Conservation (phyloP, 1,284 basidiomycete species). For the Ceratobasidium sp. region DNA sequence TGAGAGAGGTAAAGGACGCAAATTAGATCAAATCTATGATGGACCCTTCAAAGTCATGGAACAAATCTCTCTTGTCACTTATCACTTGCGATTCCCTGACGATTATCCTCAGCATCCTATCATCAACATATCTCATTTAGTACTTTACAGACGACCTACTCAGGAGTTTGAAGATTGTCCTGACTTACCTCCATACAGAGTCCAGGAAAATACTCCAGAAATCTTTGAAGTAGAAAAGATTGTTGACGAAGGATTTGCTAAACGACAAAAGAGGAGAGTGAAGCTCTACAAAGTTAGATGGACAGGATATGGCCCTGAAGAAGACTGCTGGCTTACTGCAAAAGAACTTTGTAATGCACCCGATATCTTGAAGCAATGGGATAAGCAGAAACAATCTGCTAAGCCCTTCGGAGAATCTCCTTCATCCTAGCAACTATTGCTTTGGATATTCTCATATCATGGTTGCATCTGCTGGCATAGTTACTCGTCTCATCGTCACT, state of each 20-base stretch:
- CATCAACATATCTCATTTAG: constrained; percentile 56
- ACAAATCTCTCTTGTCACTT: constrained; percentile 53
- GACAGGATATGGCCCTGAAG: constrained; percentile 24
- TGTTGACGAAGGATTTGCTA: constrained; percentile 1
- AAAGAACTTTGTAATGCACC: constrained; percentile 22
- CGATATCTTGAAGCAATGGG: constrained; percentile 2
- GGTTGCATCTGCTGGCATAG: too few relatives aligned
- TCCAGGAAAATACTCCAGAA: not conserved
- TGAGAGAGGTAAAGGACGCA: constrained; percentile 54
- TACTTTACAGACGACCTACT: constrained; percentile 49
- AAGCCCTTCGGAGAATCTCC: too few relatives aligned
- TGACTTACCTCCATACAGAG: too few relatives aligned
- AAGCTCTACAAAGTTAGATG: constrained; percentile 4
- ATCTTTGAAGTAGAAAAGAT: constrained; percentile 28
- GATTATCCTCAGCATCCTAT: constrained; percentile 55
- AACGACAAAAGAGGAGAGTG: not conserved
- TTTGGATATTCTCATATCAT: too few relatives aligned
- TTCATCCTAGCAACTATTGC: too few relatives aligned
- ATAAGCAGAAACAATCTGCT: too few relatives aligned
- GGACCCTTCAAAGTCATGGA: constrained; percentile 58
- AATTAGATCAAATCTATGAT: constrained; percentile 54
- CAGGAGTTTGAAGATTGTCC: not conserved
- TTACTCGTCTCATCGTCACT: too few relatives aligned
- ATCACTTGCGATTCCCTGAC: constrained; percentile 53
- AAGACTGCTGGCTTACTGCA: constrained; percentile 2